Evolutionary conservation across 352 stramenopile genomes (phyloP), one percentile per base, ranked within the genome.

Genomic region (Phytophthora pluvialis): DNA sequence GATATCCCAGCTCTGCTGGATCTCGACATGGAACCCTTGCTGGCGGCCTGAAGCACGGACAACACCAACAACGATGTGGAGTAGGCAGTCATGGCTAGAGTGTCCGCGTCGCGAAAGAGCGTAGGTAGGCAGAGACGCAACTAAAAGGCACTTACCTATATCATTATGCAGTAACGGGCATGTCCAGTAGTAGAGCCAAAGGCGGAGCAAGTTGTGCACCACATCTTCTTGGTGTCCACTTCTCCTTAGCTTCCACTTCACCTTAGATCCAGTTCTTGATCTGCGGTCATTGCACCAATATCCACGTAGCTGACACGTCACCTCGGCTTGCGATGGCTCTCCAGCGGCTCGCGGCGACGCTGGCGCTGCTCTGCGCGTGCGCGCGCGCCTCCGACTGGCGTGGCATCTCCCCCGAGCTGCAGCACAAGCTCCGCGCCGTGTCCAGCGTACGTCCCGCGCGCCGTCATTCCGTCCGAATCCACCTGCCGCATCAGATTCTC

Each of bases 361-460:
- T 70, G 12, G 39, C 56, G 62, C 40, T 81, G 46, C 57, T 78
- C 18, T 53, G 57, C 11, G 13, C 43, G 7, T 39, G 54, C 11
- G 47, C 42, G 10, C 12, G n/a, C 29, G 60, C 70, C 36, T 63
- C 68, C n/a, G 67, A 80, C 42, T 66, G 70, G 51, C 73, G 50
- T 28, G 80, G 80, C 11, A 56, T 89, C 32, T 78, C 80, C 1
- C 77, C 70, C 5, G 55, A 70, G 16, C 28, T 89, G 38, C 73
- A 82, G 52, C 65, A 47, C n/a, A 72, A 72, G 36, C 73, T 89
- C 42, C 60, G 33, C 15, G 15, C 44, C 28, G 75, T 73, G 10
- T 68, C 73, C 16, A 72, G 67, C 8, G 80, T 86, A 70, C 71
- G 76, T 74, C 8, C 21, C 11, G 4, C 8, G 21, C 39, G 32